A percentile compares a stretch with the other conserved stretches of the same genome.
These are phyloP conservation scores for Iris pallida DNA, from an alignment of 116 monocot genomes.

Conservation along the genomic window DNA sequence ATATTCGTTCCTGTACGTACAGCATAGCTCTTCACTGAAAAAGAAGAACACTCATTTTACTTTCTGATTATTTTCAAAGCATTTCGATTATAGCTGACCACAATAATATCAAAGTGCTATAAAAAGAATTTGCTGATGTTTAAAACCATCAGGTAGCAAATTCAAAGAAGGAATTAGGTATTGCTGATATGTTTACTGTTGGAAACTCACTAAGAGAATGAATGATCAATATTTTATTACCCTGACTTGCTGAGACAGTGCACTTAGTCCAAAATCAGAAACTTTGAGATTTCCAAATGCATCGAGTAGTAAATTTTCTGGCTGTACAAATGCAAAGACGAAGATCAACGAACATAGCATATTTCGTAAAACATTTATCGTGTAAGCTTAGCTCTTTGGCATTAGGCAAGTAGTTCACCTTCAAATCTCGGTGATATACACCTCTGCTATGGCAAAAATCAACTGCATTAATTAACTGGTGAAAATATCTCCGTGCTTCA, in stretches of 20 bases:
- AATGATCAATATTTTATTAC: slow-evolving; percentile 22
- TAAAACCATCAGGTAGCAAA: no score
- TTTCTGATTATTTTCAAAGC: no score
- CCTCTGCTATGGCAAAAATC: slow-evolving; percentile 94
- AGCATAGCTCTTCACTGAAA: no score
- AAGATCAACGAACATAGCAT: background rate
- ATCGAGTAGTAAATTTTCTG: slow-evolving; percentile 77
- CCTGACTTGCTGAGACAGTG: slow-evolving; percentile 71
- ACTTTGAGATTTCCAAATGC: slow-evolving; percentile 63
- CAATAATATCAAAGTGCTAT: no score
- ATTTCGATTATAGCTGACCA: no score
- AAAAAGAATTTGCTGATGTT: no score
- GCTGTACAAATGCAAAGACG: slow-evolving; percentile 32
- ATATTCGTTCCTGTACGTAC: no score
- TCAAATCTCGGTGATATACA: slow-evolving; percentile 64
- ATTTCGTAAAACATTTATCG: no score
- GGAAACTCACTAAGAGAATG: no score
- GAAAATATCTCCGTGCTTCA: slow-evolving; percentile 77
- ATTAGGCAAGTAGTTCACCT: slow-evolving; percentile 7
- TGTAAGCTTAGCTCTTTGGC: background rate
- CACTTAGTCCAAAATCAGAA: slow-evolving; percentile 85
- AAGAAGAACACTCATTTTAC: no score
- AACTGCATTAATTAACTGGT: slow-evolving; percentile 85
- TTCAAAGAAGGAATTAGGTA: no score
- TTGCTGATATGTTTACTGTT: no score